Base-by-base conservation (phyloP, 768 basidiomycete species). In the Rhizopogon sp. region DNA sequence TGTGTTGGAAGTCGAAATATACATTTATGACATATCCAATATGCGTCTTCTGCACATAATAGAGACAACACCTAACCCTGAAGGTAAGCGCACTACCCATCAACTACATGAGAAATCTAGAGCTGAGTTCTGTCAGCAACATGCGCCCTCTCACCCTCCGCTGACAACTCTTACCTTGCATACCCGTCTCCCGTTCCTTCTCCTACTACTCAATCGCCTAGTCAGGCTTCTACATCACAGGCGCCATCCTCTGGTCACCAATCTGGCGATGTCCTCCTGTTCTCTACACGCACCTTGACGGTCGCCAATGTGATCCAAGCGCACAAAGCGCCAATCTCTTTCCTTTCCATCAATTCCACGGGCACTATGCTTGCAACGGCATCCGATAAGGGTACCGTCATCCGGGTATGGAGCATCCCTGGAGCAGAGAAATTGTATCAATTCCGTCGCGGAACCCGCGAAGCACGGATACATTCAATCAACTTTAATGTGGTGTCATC, bases 1-100 rank as follows among this genome's bases (percentile, higher is more conserved):
- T 62, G 89, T 98, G 6, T 82, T 99, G 47, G 97, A 98, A 68
- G 82, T 82, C n/a, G 95, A 98, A 70, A 98, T 99, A 44, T 99
- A 99, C 75, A 93, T 98, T 49, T 98, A 98, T 66, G 97, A 99
- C 68, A 98, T 98, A 64, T 91, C 88, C 46, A 99, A 98, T 61
- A 98, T 99, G 97, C 87, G 94, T 55, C 80, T 99, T 28, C 73
- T 97, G 39, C 96, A 98, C 70, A 96, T 98, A 40, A 95, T 98
- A 43, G 97, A 99, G 75, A 98, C 97, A 0, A 87, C 90, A 7
- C 84, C 92, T 0, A 99, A 99, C 68, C 93, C 96, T 2, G 89
- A 97, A 66, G 95, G 95, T 93, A 70, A 60, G 71, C 35, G 37
- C 49, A 54, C 25, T 10, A 6, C 49, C 46, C 9, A 50, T 5